A percentile compares a stretch with the other conserved stretches of the same genome.
Conservation (phyloP, 805 yeast genomes). For the Metschnikowia baotianmanensis region DNA sequence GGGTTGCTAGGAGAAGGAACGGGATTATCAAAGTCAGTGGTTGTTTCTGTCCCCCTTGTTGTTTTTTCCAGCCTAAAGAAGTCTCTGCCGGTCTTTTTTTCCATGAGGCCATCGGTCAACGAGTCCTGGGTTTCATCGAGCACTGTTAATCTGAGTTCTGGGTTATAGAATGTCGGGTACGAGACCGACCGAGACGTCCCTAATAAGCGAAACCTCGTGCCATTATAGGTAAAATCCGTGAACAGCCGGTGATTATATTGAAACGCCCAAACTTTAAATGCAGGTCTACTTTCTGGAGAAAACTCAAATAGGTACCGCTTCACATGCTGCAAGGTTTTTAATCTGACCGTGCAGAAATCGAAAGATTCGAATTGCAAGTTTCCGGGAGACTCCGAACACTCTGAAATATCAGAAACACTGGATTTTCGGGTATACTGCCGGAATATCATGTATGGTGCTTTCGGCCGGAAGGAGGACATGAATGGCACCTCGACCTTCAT, state of each 20-base stretch:
- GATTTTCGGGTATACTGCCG: constrained; percentile 28
- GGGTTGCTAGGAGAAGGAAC: constrained; percentile 28
- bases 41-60: background rate
- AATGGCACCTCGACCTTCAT: constrained; percentile 37
- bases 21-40: constrained; percentile 26
- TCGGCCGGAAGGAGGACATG: constrained; percentile 33
- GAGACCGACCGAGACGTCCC: constrained; percentile 34
- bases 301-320: constrained; percentile 32
- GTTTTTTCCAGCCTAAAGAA: constrained; percentile 2
- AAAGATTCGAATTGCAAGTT: constrained; percentile 29
- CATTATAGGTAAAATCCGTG: constrained; percentile 37
- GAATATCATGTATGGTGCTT: constrained; percentile 34
- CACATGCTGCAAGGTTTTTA: constrained; percentile 26
- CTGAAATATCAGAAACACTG: constrained; percentile 18
- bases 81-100: constrained; percentile 20
- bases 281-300: constrained; percentile 15
- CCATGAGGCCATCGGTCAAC: constrained; percentile 33
- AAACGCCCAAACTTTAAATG: constrained; percentile 30
- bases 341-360: constrained; percentile 31
- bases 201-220: constrained; percentile 36
- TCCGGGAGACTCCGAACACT: constrained; percentile 9
- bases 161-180: constrained; percentile 28
- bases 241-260: constrained; percentile 36
- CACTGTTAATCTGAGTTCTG: constrained; percentile 31
- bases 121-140: constrained; percentile 35